Evolutionary conservation across 2,329 filamentous ascomycete genomes (phyloP).

Genomic region (Leptographium flavum): DNA sequence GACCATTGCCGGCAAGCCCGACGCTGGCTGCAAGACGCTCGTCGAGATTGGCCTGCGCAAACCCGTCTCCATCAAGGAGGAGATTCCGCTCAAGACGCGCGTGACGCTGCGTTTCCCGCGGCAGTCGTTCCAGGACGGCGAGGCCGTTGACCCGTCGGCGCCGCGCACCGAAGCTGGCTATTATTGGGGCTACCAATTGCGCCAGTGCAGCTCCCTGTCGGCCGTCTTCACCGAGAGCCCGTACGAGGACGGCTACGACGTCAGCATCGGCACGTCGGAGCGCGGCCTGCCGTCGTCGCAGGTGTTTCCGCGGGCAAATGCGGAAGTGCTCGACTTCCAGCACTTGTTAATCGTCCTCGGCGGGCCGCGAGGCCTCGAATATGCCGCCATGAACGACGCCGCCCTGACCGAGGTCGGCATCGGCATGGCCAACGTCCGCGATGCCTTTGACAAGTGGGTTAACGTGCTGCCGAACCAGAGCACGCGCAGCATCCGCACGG

Average conservation of each 20-base stretch:
- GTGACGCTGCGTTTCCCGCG: slow-evolving; percentile 56
- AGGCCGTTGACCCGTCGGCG: slow-evolving; percentile 50
- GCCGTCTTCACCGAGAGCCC: slow-evolving; percentile 63
- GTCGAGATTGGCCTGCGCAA: slow-evolving; percentile 44
- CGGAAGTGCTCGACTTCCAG: slow-evolving; percentile 33
- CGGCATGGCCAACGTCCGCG: slow-evolving; percentile 45
- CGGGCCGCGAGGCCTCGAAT: slow-evolving; percentile 66
- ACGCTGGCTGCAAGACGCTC: slow-evolving; percentile 31
- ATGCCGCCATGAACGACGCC: slow-evolving; percentile 49
- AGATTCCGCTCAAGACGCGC: slow-evolving; percentile 55
- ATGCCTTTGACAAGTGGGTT: slow-evolving; percentile 74
- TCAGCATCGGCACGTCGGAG: slow-evolving; percentile 74
- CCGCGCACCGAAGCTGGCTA: slow-evolving; percentile 66
- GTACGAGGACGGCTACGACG: slow-evolving; percentile 65
- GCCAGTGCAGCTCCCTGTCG: slow-evolving; percentile 51
- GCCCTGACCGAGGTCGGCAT: slow-evolving; percentile 47
- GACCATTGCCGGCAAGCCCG: slow-evolving; percentile 33
- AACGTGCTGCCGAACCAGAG: slow-evolving; percentile 70
- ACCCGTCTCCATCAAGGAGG: slow-evolving; percentile 39
- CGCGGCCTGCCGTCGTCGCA: slow-evolving; percentile 42
- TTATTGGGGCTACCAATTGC: slow-evolving; percentile 73
- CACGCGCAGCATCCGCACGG: slow-evolving; percentile 68
- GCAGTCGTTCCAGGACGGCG: slow-evolving; percentile 28
- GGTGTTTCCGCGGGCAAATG: slow-evolving; percentile 28
- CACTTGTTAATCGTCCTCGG: slow-evolving; percentile 71